phyloP scores from a whole-genome alignment of 371 early-diverging fungal species.

The Mortierella sp. region DNA sequence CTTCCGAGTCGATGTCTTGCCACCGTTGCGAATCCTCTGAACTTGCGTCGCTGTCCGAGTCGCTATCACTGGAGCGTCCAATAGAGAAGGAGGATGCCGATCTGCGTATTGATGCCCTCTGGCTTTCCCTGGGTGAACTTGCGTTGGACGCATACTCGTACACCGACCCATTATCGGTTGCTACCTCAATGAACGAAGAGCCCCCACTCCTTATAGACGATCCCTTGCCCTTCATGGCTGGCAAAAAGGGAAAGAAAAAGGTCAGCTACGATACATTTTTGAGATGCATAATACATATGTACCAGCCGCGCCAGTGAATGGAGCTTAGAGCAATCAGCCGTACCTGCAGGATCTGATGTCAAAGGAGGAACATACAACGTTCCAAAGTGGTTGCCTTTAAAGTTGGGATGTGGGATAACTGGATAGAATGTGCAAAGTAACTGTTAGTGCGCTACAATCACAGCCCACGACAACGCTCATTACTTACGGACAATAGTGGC shows the following conservation, averaged over 20 bases:
- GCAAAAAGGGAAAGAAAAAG: neutral
- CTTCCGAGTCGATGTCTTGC: conserved; percentile 42
- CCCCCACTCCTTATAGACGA: conserved; percentile 16
- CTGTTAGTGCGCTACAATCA: neutral
- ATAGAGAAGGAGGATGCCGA: conserved; percentile 44
- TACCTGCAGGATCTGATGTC: conserved; percentile 61
- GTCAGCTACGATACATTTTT: neutral
- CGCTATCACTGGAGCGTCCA: conserved; percentile 19
- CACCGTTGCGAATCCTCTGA: conserved; percentile 26
- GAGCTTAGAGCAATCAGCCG: neutral
- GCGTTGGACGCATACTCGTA: conserved; percentile 30
- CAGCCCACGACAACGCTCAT: neutral
- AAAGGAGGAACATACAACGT: conserved; percentile 72
- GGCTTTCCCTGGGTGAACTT: conserved; percentile 8
- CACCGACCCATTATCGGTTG: conserved; percentile 42
- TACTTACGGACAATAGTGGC: neutral
- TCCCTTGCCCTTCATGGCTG: conserved; percentile 29
- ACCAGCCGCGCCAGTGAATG: neutral
- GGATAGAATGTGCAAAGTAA: neutral
- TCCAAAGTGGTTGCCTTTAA: conserved; percentile 68
- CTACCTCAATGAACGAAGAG: conserved; percentile 33
- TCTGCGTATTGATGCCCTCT: conserved; percentile 20
- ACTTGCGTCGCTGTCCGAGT: conserved; percentile 26
- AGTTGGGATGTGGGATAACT: conserved; percentile 51
- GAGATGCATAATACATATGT: conserved; percentile 10